These are phyloP conservation scores for Dioszegia aurantiaca DNA, from an alignment of 768 basidiomycete genomes.

Conservation along the genomic window DNA sequence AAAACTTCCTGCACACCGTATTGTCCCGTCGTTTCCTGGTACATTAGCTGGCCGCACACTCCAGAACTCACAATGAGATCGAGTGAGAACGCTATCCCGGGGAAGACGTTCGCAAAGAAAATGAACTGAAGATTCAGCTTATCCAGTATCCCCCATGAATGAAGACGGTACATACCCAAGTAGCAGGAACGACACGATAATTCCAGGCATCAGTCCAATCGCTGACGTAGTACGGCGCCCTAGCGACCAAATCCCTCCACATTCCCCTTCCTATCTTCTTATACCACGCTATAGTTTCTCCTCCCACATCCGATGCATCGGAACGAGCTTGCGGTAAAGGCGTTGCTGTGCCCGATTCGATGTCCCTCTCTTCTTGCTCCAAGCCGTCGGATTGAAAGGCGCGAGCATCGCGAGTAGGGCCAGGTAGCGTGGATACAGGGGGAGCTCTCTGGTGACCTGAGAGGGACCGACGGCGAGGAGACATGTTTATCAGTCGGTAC, in stretches of 20 bases:
- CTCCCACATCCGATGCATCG: background rate
- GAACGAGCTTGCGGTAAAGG: background rate
- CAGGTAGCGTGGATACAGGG: too few species aligned
- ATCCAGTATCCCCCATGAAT: too few species aligned
- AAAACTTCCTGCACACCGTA: slow-evolving; percentile 89
- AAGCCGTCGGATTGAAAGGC: too few species aligned
- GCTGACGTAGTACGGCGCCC: slow-evolving; percentile 73
- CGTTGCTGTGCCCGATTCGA: background rate
- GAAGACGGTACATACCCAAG: slow-evolving; percentile 75
- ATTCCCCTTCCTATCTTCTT: slow-evolving; percentile 58
- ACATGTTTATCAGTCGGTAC: too few species aligned
- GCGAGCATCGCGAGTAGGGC: too few species aligned
- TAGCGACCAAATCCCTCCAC: slow-evolving; percentile 64
- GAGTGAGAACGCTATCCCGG: slow-evolving; percentile 85
- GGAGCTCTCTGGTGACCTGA: too few species aligned
- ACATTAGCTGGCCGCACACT: background rate
- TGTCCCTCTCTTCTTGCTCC: background rate
- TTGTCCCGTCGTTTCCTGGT: slow-evolving; percentile 70
- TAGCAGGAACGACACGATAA: slow-evolving; percentile 83
- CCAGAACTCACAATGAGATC: slow-evolving; percentile 63
- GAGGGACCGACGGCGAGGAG: too few species aligned
- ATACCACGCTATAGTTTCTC: background rate
- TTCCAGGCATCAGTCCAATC: slow-evolving; percentile 93
- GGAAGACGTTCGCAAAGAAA: slow-evolving; percentile 60
- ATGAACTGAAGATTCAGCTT: slow-evolving; percentile 38